These are phyloP conservation scores for Epichloe sibirici DNA, from an alignment of 2,329 filamentous ascomycete genomes.

Conservation along the genomic window DNA sequence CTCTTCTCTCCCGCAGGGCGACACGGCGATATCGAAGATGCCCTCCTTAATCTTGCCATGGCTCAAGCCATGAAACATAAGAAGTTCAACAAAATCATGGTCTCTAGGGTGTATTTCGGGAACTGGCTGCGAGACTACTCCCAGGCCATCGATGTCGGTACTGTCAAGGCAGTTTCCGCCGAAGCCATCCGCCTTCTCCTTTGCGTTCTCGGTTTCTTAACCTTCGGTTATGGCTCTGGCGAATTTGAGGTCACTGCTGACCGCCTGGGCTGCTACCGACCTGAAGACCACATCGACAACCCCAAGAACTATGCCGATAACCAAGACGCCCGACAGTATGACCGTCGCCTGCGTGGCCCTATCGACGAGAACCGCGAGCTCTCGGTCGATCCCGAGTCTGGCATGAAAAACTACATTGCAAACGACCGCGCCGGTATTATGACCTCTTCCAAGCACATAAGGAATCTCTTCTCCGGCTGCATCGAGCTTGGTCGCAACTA, in stretches of 20 bases:
- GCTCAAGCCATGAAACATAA: conserved; percentile 45
- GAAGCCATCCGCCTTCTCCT: conserved; percentile 84
- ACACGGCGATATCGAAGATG: conserved; percentile 88
- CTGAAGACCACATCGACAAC: conserved; percentile 66
- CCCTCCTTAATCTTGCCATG: conserved; percentile 59
- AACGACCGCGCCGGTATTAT: conserved; percentile 68
- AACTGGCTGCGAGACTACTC: conserved; percentile 94
- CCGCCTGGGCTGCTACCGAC: conserved; percentile 70
- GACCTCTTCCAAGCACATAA: conserved; percentile 68
- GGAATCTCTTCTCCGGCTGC: conserved; percentile 57
- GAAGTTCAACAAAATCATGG: conserved; percentile 79
- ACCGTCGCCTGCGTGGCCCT: conserved; percentile 67
- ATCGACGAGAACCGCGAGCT: conserved; percentile 71
- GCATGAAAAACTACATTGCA: conserved; percentile 91
- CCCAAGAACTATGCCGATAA: conserved; percentile 86
- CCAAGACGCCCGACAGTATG: conserved; percentile 70
- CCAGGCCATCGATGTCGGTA: conserved; percentile 86
- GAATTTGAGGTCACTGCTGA: conserved; percentile 80
- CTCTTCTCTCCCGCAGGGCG: conserved; percentile 40
- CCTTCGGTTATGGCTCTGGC: conserved; percentile 70
- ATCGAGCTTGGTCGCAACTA: conserved; percentile 75
- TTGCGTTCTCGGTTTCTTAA: conserved; percentile 83
- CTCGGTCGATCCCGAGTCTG: conserved; percentile 60
- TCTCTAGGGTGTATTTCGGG: conserved; percentile 87
- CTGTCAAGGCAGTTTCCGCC: conserved; percentile 78